Conservation (phyloP, 257 asterid genomes). For the Scutellaria barbata region DNA sequence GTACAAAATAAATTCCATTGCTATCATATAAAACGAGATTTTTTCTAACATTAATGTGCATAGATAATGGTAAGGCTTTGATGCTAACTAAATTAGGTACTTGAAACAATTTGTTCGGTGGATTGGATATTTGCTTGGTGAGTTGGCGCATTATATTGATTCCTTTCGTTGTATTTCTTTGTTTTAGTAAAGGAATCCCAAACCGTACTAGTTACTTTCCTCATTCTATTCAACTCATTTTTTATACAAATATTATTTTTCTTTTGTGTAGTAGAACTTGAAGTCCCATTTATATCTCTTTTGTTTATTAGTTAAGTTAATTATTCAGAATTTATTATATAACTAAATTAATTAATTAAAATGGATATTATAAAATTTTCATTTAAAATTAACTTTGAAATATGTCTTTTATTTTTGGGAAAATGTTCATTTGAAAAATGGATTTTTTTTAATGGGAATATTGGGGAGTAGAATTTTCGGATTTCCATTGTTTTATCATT, state of each 20-base stretch:
- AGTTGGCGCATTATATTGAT: slow-evolving; percentile 49
- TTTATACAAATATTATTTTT: neutral
- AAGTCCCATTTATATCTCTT: neutral
- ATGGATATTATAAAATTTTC: too few species aligned
- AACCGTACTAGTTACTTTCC: neutral
- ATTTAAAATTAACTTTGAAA: too few species aligned
- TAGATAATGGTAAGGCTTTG: neutral
- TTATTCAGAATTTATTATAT: too few species aligned
- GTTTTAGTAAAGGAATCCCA: slow-evolving; percentile 28
- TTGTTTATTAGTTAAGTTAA: too few species aligned
- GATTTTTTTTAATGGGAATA: too few species aligned
- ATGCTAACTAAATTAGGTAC: slow-evolving; percentile 28
- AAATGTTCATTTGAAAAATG: too few species aligned
- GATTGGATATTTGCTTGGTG: slow-evolving; percentile 33
- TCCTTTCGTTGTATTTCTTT: slow-evolving; percentile 22
- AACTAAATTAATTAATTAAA: too few species aligned
- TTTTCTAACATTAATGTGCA: slow-evolving; percentile 11
- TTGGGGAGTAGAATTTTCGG: too few species aligned
- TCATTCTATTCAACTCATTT: neutral
- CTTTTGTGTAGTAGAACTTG: too few species aligned
- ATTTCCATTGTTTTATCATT: too few species aligned
- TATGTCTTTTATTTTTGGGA: too few species aligned
- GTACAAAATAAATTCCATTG: neutral
- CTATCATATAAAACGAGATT: neutral
- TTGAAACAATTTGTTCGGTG: neutral